Evolutionary conservation across 352 stramenopile genomes (phyloP).

Genomic region (Phytopythium vexans): DNA sequence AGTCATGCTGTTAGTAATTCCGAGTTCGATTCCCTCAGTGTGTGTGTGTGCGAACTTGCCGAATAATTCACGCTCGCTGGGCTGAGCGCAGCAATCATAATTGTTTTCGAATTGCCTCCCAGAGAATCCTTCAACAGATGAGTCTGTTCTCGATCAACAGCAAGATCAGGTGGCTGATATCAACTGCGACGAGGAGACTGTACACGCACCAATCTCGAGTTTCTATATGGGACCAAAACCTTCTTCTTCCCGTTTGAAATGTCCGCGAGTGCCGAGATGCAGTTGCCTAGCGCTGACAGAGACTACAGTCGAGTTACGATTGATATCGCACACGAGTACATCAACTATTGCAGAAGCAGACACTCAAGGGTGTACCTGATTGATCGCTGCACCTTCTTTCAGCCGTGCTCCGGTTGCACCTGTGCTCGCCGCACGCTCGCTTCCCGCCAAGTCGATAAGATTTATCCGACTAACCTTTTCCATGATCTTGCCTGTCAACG

Average conservation of each 20-base stretch:
- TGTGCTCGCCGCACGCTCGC: constrained; percentile 87
- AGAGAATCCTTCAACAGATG: constrained; percentile 85
- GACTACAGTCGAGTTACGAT: constrained; percentile 31
- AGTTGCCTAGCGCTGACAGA: constrained; percentile 89
- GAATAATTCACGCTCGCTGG: constrained; percentile 88
- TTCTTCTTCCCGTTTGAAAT: constrained; percentile 87
- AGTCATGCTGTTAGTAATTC: no score
- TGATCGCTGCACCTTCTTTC: constrained; percentile 94
- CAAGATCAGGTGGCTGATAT: neutral
- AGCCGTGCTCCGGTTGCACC: constrained; percentile 82
- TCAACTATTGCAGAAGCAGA: neutral
- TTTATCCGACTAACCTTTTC: constrained; percentile 88
- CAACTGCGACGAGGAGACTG: no score
- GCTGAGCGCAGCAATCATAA: constrained; percentile 89
- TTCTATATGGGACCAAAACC: constrained; percentile 86
- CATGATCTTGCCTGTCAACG: constrained; percentile 66
- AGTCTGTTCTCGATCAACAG: constrained; percentile 31
- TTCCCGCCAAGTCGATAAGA: constrained; percentile 91
- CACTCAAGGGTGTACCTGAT: constrained; percentile 47
- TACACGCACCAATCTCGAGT: constrained; percentile 86
- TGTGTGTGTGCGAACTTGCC: constrained; percentile 13
- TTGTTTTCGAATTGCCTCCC: constrained; percentile 88
- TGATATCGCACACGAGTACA: neutral
- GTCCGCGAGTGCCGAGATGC: constrained; percentile 89
- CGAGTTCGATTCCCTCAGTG: no score